Conservation (phyloP, 176 grass and related monocot genomes). For the Cenchrus purpureus region DNA sequence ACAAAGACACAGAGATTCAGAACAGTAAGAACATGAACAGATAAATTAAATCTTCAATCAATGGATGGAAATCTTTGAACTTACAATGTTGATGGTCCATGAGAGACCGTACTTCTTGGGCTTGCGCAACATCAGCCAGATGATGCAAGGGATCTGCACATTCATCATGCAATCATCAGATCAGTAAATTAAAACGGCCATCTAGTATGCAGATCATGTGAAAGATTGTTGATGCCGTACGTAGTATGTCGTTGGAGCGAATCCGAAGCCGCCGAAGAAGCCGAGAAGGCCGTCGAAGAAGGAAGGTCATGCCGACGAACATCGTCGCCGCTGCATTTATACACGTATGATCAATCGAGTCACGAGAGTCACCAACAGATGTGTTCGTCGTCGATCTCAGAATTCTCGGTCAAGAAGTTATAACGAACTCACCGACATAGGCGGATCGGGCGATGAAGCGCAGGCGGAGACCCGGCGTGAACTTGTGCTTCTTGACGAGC, state of each 20-base stretch:
- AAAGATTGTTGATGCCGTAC: not conserved
- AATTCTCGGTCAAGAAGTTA: too few relatives aligned
- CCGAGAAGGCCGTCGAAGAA: conserved; percentile 65
- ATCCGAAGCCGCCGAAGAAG: conserved; percentile 74
- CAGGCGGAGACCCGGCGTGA: conserved; percentile 42
- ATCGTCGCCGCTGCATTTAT: conserved; percentile 46
- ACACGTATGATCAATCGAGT: not conserved
- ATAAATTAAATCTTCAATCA: not conserved
- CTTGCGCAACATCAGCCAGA: conserved; percentile 62
- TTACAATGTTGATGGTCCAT: conserved; percentile 51
- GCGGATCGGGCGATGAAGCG: conserved; percentile 42
- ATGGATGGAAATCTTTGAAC: not conserved
- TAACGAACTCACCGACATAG: conserved; percentile 33
- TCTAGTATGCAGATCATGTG: too few relatives aligned
- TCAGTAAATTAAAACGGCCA: not conserved
- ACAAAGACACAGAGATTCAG: not conserved
- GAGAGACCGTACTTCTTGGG: conserved; percentile 48
- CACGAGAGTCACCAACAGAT: too few relatives aligned
- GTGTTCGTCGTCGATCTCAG: too few relatives aligned
- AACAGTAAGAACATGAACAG: not conserved
- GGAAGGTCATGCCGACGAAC: conserved; percentile 57
- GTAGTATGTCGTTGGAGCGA: conserved; percentile 67
- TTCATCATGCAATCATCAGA: too few relatives aligned
- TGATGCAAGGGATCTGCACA: conserved; percentile 59
- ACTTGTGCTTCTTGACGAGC: conserved; percentile 63